Conservation (phyloP, 805 yeast genomes). For the Saccharomycopsis sp. region DNA sequence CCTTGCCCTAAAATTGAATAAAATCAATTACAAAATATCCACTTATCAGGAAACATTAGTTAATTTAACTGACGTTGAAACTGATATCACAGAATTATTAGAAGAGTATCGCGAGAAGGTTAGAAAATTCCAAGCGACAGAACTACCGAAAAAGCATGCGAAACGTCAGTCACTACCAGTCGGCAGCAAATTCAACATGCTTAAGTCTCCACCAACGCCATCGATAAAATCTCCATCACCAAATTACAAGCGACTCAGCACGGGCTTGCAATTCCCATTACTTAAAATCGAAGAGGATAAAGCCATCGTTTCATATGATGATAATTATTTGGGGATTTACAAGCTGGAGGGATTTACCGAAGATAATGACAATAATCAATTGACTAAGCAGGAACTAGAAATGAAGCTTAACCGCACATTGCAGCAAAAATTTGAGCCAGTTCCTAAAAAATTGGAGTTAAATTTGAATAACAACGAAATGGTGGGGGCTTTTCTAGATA, state of each 20-base stretch:
- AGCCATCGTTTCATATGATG: conserved; percentile 23
- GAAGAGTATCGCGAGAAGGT: not conserved
- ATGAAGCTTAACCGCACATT: not conserved
- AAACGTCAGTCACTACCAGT: conserved; percentile 11
- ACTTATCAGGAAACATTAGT: not conserved
- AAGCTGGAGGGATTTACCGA: not conserved
- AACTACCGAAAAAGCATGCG: not conserved
- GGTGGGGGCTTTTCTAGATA: conserved; percentile 1
- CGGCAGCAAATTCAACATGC: conserved; percentile 11
- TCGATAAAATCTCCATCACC: conserved; percentile 13
- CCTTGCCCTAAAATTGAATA: conserved; percentile 2
- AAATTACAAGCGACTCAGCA: conserved; percentile 25
- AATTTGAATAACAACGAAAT: conserved; percentile 5
- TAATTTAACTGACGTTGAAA: not conserved
- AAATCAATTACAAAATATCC: conserved; percentile 1
- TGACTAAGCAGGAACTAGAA: not conserved
- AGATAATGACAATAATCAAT: not conserved
- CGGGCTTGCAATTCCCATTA: conserved; percentile 26
- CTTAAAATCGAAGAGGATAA: conserved; percentile 26
- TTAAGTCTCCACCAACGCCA: conserved; percentile 7
- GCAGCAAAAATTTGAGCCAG: not conserved
- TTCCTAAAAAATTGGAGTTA: not conserved
- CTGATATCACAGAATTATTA: not conserved
- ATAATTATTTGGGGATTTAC: conserved; percentile 21
- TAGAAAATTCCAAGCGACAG: not conserved